Conservation (phyloP, 805 yeast species). For the Saccharomycopsis sp. region DNA sequence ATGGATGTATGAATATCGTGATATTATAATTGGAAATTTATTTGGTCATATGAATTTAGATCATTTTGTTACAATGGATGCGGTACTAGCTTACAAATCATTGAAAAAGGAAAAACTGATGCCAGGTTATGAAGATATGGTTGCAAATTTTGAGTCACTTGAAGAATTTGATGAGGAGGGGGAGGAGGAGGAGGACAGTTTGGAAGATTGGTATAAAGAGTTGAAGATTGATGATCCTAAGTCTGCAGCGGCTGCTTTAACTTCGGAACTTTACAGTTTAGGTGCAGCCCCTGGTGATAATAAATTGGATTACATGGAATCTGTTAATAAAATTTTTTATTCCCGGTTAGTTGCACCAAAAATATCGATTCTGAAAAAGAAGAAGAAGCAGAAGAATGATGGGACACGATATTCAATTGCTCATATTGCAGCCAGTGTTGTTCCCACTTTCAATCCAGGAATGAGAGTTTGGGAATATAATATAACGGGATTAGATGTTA, state of each 20-base stretch:
- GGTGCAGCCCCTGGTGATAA: conserved; percentile 60
- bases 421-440: conserved; percentile 63
- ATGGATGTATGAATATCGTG: conserved; percentile 83
- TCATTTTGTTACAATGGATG: conserved; percentile 74
- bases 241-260: conserved; percentile 28
- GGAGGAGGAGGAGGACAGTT: conserved; percentile 19
- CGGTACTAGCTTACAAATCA: conserved; percentile 55
- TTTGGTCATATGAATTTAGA: conserved; percentile 90
- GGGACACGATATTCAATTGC: conserved; percentile 55
- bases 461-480: conserved; percentile 84
- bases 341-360: conserved; percentile 3
- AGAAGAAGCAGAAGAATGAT: conserved; percentile 20
- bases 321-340: conserved; percentile 41
- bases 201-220: conserved; percentile 24
- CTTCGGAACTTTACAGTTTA: conserved; percentile 33
- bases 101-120: conserved; percentile 22
- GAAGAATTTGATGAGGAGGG: conserved; percentile 2
- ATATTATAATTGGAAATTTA: conserved; percentile 73
- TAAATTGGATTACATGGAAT: conserved; percentile 57
- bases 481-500: conserved; percentile 43
- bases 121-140: conserved; percentile 28
- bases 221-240: conserved; percentile 23
- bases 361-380: conserved; percentile 3
- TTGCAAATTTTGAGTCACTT: conserved; percentile 23
- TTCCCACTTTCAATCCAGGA: conserved; percentile 83